A percentile compares a stretch with the other conserved stretches of the same genome.
Conservation (phyloP, 805 yeast species). For the Pichia occidentalis region DNA sequence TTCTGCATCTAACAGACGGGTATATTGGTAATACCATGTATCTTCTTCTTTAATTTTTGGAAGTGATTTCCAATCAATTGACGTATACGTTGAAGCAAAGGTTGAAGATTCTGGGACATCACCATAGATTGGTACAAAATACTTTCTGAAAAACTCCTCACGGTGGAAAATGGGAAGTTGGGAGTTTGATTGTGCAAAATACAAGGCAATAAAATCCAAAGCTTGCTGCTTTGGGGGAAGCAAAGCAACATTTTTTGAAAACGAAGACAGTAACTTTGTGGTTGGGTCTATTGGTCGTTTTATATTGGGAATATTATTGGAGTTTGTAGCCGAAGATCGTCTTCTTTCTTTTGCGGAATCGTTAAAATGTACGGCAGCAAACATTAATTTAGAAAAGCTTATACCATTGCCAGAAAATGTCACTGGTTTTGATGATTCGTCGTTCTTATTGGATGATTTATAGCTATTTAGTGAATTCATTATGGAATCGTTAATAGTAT, state of each 20-base stretch:
- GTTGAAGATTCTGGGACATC: constrained; percentile 44
- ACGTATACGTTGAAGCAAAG: constrained; percentile 53
- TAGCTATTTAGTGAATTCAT: constrained; percentile 3
- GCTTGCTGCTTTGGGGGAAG: constrained; percentile 72
- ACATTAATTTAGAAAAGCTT: constrained; percentile 69
- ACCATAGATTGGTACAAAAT: constrained; percentile 80
- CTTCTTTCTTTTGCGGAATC: constrained; percentile 3
- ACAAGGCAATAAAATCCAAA: constrained; percentile 52
- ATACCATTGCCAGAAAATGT: constrained; percentile 50
- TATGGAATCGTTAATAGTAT: not conserved
- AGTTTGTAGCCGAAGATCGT: not conserved
- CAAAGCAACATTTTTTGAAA: constrained; percentile 33
- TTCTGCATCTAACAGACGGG: constrained; percentile 28
- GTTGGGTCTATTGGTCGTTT: constrained; percentile 12
- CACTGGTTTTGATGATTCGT: constrained; percentile 28
- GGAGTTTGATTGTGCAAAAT: constrained; percentile 73
- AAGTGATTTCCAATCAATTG: constrained; percentile 33
- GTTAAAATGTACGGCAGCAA: constrained; percentile 66
- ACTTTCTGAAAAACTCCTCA: constrained; percentile 59
- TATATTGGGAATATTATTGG: no score
- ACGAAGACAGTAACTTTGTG: constrained; percentile 6
- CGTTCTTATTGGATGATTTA: constrained; percentile 6
- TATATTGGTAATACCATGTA: constrained; percentile 44
- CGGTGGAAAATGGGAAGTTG: constrained; percentile 82
- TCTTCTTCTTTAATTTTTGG: constrained; percentile 27